phyloP scores from a whole-genome alignment of 2,329 filamentous ascomycete species.

The Curvularia hawaiiensis region DNA sequence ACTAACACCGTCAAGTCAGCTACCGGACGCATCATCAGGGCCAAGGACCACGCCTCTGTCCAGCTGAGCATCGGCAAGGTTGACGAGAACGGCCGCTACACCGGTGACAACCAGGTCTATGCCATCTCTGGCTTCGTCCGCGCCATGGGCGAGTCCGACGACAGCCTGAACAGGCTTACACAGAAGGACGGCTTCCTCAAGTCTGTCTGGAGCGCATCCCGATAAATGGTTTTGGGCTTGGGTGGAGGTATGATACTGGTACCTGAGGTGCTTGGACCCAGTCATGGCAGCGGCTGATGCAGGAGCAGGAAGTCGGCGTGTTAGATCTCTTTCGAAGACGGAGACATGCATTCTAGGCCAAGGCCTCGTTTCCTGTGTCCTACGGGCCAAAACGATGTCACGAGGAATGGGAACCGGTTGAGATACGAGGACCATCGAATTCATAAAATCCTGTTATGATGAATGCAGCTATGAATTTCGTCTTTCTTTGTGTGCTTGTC shows the following conservation, averaged over 20 bases:
- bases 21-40: conserved; percentile 95
- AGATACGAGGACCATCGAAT: conserved; percentile 40
- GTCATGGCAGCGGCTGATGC: conserved; percentile 20
- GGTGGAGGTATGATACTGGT: conserved; percentile 37
- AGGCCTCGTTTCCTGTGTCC: conserved; percentile 36
- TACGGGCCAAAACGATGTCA: conserved; percentile 37
- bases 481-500: background rate
- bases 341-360: conserved; percentile 40
- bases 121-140: conserved; percentile 97
- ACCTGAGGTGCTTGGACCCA: background rate
- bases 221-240: conserved; percentile 50
- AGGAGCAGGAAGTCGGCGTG: conserved; percentile 36
- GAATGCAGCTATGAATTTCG: conserved; percentile 7
- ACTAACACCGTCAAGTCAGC: conserved; percentile 34
- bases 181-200: conserved; percentile 97
- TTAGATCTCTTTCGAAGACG: conserved; percentile 32
- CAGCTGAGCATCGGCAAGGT: conserved; percentile 98
- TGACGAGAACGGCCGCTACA: conserved; percentile 97
- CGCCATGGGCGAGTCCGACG: conserved; percentile 97
- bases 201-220: conserved; percentile 85
- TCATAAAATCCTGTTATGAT: conserved; percentile 27
- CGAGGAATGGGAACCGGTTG: conserved; percentile 39
- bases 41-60: conserved; percentile 99
- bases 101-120: conserved; percentile 96
- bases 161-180: conserved; percentile 91